Base-by-base conservation (phyloP, 1,284 basidiomycete genomes). In the Chondrostereum purpureum region DNA sequence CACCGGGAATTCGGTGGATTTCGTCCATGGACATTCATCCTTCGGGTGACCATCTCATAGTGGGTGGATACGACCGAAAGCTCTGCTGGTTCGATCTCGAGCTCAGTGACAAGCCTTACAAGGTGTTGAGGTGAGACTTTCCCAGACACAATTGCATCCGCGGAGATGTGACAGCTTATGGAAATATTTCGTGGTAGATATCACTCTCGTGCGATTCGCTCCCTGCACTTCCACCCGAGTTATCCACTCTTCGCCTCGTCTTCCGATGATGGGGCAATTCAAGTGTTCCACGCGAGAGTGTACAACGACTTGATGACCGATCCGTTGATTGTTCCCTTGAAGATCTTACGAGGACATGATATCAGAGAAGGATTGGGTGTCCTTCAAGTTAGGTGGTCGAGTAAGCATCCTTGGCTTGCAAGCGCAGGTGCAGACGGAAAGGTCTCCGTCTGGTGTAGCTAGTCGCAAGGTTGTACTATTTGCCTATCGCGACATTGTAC, bases 11-110 rank as follows among this genome's bases (percentile, higher is more conserved):
- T 56, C 86, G 82, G 64, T 99, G 95, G 95, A 97, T 99, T 59
- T 95, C 92, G 23, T 89, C 82, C 6, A 83, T 99, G 80, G 93
- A 97, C 62, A 78, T 99, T 16, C 96, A 99, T 66, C 91, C 95
- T 5, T 84, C 84, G 42, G 93, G 93, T 34, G 93, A 98, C 59
- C 93, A 99, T 69, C 70, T 99, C 50, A 89, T 99, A 53, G 88
- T 99, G 36, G 96, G 96, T 49, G 89, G 89, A 43, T 99, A 99
- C 67, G 96, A 99, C 70, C 87, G 91, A 55, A 95, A 97, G 65
- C 70, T 99, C 13, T 93, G 91, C 58, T 99, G 96, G 96, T 99
- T 99, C 65, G 96, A 99, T 69, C 72, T 99, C 49, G 96, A 99
- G 60, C 79, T 99, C 45, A 89, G 86, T 57, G 85, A 88, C 55